Base-by-base conservation (phyloP, 345 rosid genomes). In the Citrus reticulata region DNA sequence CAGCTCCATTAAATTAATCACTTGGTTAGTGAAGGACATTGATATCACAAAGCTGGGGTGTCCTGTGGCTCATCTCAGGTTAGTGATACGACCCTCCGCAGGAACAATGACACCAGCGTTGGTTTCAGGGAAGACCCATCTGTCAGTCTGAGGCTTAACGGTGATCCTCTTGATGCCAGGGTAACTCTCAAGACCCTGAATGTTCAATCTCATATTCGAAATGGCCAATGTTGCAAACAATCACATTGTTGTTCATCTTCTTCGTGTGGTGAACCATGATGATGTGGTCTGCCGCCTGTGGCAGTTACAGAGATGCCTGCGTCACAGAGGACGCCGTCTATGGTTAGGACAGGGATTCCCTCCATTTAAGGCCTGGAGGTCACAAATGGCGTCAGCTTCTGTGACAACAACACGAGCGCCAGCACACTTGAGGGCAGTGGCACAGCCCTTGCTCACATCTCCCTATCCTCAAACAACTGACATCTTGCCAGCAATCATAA, bases 391-490 rank as follows among this genome's bases (percentile, higher is more conserved):
- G 81, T 93, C 97, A 5, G 93, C 93, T 87, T 94, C 97, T 1
- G 97, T 90, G 8, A 93, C 97, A 1, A 93, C 88, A 25, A 93
- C 97, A 6, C 95, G 86, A n/a, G 98, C 97, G 75, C 97, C 98
- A 37, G 92, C 98, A 24, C 90, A 93, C 80, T 95, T 95, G 87
- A 93, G 49, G 72, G 98, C 97, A 29, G 93, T 90, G 46, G 37
- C 37, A 81, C 95, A 93, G 66, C 97, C 98, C 94, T 95, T 95
- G 68, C 98, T 97, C 0, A 95, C 98, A 83, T 93, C 97, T 85
- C 98, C 98, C 20, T 95, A 93, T 10, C 98, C 98, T 46, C 86
- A 84, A 27, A 95, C 87, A 76, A 92, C 94, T 0, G 85, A 95
- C 11, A 93, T 88, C 85, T 95, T 95, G 3, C 98, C 95, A 4